Percentiles rank a stretch among this genome's conserved stretches.
Conservation (phyloP, 2,329 filamentous ascomycete genomes). For the Epichloe glyceriae region DNA sequence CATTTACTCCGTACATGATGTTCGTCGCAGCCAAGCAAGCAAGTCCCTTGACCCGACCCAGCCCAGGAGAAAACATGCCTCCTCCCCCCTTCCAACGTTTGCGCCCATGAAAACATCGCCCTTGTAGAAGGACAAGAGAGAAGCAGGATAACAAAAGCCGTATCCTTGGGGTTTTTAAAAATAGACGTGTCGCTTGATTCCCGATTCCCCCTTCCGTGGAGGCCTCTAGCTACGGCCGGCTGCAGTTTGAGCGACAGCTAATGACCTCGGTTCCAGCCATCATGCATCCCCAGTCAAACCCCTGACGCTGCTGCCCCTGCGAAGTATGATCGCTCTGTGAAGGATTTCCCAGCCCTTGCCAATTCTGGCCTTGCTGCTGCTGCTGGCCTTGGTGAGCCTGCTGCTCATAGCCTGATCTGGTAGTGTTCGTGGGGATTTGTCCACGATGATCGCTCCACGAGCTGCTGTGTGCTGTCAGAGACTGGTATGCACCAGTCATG, state of each 20-base stretch:
- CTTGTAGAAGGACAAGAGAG: too few relatives aligned
- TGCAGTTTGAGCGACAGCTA: neutral
- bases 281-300: conserved; percentile 4
- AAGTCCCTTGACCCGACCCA: too few relatives aligned
- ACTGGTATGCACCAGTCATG: neutral
- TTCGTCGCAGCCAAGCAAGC: too few relatives aligned
- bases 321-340: neutral
- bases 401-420: neutral
- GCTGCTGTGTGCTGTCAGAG: neutral
- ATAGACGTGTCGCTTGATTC: too few relatives aligned
- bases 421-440: neutral
- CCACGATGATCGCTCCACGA: neutral
- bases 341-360: neutral
- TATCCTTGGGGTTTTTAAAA: too few relatives aligned
- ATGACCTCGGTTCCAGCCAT: conserved; percentile 3
- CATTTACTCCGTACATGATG: too few relatives aligned
- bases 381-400: neutral
- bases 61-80: too few relatives aligned
- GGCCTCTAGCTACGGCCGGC: neutral
- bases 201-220: too few relatives aligned
- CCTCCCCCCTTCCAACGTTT: too few relatives aligned
- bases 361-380: conserved; percentile 2
- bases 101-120: too few relatives aligned
- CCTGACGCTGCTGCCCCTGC: conserved; percentile 1
- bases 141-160: too few relatives aligned